Conservation (phyloP, 1,139 yeast species). For the Diutina scorzettiae region DNA sequence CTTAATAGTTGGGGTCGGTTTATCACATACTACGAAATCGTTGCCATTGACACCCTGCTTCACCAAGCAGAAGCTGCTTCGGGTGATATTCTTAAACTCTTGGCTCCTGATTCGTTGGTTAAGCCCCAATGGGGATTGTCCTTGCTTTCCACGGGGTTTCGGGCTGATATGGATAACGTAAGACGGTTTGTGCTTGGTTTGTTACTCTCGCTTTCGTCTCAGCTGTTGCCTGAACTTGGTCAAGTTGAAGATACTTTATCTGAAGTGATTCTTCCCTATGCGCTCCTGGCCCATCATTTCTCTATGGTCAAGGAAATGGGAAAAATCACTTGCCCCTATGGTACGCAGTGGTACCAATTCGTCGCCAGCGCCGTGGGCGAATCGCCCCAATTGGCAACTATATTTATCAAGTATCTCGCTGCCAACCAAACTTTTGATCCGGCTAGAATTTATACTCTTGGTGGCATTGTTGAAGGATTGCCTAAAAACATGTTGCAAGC, state of each 20-base stretch:
- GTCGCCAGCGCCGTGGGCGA: constrained; percentile 17
- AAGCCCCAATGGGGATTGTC: constrained; percentile 68
- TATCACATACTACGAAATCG: constrained; percentile 63
- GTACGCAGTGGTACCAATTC: constrained; percentile 37
- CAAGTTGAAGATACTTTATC: constrained; percentile 38
- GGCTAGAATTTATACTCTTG: constrained; percentile 49
- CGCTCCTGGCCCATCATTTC: constrained; percentile 57
- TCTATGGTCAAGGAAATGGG: constrained; percentile 13
- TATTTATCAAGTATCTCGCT: constrained; percentile 35
- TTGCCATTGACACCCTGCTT: constrained; percentile 75
- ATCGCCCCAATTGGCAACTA: constrained; percentile 10
- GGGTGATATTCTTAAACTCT: constrained; percentile 45
- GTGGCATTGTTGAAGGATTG: constrained; percentile 49
- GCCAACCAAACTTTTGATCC: constrained; percentile 55
- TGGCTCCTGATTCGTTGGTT: constrained; percentile 39
- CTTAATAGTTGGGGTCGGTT: constrained; percentile 59
- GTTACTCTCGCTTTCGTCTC: constrained; percentile 39
- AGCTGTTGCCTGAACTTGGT: constrained; percentile 38
- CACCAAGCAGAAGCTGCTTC: constrained; percentile 80
- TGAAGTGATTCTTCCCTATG: constrained; percentile 44
- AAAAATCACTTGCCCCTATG: constrained; percentile 42
- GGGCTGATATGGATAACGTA: constrained; percentile 71
- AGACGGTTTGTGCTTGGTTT: constrained; percentile 51
- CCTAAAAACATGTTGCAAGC: constrained; percentile 18
- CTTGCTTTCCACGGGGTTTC: constrained; percentile 62